Base-by-base conservation (phyloP, 2,329 filamentous ascomycete genomes). In the Colletotrichum sidae region DNA sequence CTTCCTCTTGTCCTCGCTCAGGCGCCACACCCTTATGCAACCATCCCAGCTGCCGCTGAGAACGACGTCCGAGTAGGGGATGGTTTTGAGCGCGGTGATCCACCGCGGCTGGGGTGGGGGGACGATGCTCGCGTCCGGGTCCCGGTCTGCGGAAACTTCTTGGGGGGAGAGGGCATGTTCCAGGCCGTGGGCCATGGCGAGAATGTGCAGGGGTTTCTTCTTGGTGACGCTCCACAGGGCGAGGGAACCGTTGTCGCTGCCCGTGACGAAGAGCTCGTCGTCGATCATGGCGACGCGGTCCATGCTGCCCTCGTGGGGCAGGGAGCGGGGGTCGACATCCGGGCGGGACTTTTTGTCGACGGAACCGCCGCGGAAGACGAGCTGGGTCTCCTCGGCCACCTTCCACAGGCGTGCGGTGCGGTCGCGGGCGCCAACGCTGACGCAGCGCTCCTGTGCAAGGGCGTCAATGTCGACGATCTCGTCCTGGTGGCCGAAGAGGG, bases 31-130 rank as follows among this genome's bases (percentile, higher is more conserved):
- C 54, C 95, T 86, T 63, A 99, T 85, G 77, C 88, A 89, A 2
- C 96, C 96, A 75, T 97, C 96, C 94, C 95, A 99, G 78, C 93
- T 97, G 38, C 95, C 96, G 69, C 90, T 96, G 55, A 99, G 83
- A 61, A 99, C 88, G 55, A 97, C 82, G 73, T 99, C 94, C 6
- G 93, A 95, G 76, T 94, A 97, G 0, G 96, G 95, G 53, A 99
- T 85, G 1, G 93, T 91, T 53, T 90, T 85, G 47, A 99, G 82
- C 6, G 95, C 94, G 1, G 96, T 99, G 76, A 99, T 96, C 86
- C 92, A 96, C 74, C 95, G 86, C 4, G 96, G 92, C 69, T 90
- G 86, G 2, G 90, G 87, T 25, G 86, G 80, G 47, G 90, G 83
- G 51, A 91, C 81, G 10, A 86, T 82, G n/a, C 83, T 80, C 2